Percentiles rank a stretch among this genome's conserved stretches.
phyloP scores from a whole-genome alignment of 768 basidiomycete species.

The Tricholoma saponaceum region DNA sequence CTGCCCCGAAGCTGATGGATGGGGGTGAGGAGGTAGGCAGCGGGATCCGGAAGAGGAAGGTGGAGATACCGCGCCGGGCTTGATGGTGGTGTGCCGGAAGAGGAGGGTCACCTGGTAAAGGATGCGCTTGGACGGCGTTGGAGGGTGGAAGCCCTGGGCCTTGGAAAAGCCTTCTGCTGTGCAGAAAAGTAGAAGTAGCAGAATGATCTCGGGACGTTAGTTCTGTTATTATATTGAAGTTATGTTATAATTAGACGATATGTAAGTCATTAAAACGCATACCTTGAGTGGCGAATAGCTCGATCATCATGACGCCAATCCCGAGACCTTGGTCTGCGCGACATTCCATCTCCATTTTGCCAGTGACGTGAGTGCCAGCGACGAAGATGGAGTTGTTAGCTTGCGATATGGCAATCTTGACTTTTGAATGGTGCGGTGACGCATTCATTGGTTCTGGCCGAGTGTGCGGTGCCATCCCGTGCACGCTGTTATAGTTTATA shows the following conservation, averaged over 20 bases:
- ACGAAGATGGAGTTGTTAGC: conserved; percentile 60
- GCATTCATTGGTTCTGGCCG: conserved; percentile 73
- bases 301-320: conserved; percentile 72
- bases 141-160: conserved; percentile 80
- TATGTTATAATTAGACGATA: too few relatives aligned
- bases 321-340: conserved; percentile 71
- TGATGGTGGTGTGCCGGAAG: conserved; percentile 65
- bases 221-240: conserved; percentile 44
- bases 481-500: too few relatives aligned
- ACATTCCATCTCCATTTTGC: conserved; percentile 80
- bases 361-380: conserved; percentile 62
- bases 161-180: conserved; percentile 69
- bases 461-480: conserved; percentile 10
- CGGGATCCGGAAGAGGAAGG: conserved; percentile 78
- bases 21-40: conserved; percentile 65
- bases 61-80: conserved; percentile 72
- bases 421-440: conserved; percentile 72
- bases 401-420: conserved; percentile 62
- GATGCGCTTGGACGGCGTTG: conserved; percentile 71
- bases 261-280: too few relatives aligned
- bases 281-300: conserved; percentile 75
- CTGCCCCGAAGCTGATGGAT: conserved; percentile 66
- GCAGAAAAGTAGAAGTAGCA: conserved; percentile 74
- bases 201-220: conserved; percentile 75
- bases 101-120: conserved; percentile 50